These are phyloP conservation scores for Ogataea dorogensis DNA, from an alignment of 805 yeast genomes.

Conservation along the genomic window DNA sequence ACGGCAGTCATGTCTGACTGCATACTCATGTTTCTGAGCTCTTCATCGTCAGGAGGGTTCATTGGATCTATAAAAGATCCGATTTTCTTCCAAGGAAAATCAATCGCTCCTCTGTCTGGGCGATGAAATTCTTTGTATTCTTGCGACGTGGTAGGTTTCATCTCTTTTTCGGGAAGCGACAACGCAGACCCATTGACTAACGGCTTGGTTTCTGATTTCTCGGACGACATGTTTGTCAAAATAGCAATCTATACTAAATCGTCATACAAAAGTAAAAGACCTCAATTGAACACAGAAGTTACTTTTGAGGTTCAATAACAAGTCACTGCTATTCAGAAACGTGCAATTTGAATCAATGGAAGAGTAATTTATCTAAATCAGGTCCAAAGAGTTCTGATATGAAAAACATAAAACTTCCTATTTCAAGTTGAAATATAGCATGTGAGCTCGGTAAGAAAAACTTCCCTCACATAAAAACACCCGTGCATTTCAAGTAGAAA, in stretches of 20 bases:
- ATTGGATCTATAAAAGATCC: slow-evolving; percentile 33
- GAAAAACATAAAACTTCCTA: slow-evolving; percentile 7
- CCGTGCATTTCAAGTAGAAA: too few relatives aligned
- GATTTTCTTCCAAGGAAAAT: slow-evolving; percentile 36
- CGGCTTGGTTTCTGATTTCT: slow-evolving; percentile 1
- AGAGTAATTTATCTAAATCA: neutral
- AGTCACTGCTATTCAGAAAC: slow-evolving; percentile 1
- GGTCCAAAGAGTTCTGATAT: slow-evolving; percentile 3
- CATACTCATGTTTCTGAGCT: slow-evolving; percentile 17
- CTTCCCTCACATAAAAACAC: slow-evolving; percentile 6
- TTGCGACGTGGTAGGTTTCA: slow-evolving; percentile 4
- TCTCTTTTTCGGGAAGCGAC: neutral
- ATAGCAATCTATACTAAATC: slow-evolving; percentile 3
- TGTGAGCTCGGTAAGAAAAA: slow-evolving; percentile 1
- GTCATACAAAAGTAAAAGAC: neutral
- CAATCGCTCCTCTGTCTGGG: slow-evolving; percentile 17
- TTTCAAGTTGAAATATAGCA: slow-evolving; percentile 10
- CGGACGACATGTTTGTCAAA: slow-evolving; percentile 5
- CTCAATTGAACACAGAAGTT: neutral
- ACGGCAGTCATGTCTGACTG: slow-evolving; percentile 35
- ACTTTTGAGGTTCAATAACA: neutral
- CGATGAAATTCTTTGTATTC: slow-evolving; percentile 10
- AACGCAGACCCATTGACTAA: neutral
- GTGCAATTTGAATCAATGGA: neutral
- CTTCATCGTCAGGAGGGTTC: slow-evolving; percentile 22